These are phyloP conservation scores for Poterioochromonas sp. DNA, from an alignment of 352 stramenopile species.

Conservation along the genomic window DNA sequence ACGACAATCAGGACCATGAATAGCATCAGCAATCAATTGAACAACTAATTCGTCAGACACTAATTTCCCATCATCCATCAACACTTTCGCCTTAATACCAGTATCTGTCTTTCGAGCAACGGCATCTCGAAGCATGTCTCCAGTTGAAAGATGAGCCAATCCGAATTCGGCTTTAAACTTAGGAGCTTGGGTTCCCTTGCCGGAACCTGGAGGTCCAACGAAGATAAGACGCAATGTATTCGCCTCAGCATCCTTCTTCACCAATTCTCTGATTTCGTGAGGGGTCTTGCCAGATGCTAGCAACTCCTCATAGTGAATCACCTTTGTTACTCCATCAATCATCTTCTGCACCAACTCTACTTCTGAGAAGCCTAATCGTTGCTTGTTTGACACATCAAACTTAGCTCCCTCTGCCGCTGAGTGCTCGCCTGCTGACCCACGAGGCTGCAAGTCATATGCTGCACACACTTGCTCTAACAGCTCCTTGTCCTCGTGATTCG, in stretches of 20 bases:
- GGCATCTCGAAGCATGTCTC: conserved; percentile 96
- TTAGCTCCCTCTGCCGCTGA: conserved; percentile 66
- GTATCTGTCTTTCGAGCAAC: conserved; percentile 89
- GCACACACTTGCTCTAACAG: conserved; percentile 36
- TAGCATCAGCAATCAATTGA: conserved; percentile 96
- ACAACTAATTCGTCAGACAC: conserved; percentile 97
- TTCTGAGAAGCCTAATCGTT: conserved; percentile 78
- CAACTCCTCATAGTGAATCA: conserved; percentile 76
- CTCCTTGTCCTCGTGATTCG: background rate
- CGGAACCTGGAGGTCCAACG: conserved; percentile 77
- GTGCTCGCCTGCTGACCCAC: conserved; percentile 67
- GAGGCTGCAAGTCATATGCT: conserved; percentile 60
- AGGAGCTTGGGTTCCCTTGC: conserved; percentile 97
- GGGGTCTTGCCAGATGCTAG: conserved; percentile 55
- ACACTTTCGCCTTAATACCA: conserved; percentile 88
- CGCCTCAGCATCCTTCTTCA: background rate
- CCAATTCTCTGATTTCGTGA: background rate
- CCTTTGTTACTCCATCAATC: conserved; percentile 78
- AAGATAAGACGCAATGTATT: conserved; percentile 38
- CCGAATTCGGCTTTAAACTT: conserved; percentile 95
- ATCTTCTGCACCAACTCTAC: conserved; percentile 87
- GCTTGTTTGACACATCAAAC: conserved; percentile 86
- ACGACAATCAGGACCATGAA: conserved; percentile 87
- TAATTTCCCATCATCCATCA: conserved; percentile 83
- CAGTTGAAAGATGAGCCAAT: conserved; percentile 92